Percentiles rank a stretch among this genome's conserved stretches.
These are phyloP conservation scores for Camelina sativa DNA, from an alignment of 345 rosid genomes.

Conservation along the genomic window DNA sequence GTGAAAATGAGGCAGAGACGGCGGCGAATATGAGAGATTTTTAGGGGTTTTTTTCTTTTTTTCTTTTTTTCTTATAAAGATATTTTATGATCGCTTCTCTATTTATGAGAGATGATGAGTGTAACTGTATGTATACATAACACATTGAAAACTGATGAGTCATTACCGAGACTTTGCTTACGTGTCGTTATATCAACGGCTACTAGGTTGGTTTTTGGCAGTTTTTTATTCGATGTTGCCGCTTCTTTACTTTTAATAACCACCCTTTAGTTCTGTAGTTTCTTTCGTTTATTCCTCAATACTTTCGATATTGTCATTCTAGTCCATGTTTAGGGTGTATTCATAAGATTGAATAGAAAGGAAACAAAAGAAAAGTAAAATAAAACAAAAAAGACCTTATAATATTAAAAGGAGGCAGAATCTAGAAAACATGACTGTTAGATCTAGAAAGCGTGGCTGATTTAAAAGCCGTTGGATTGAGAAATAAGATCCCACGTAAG, in stretches of 20 bases:
- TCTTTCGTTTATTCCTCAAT: not conserved
- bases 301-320: not conserved
- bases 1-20: constrained; percentile 18
- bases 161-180: constrained; percentile 31
- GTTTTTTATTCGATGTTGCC: constrained; percentile 44
- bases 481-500: constrained; percentile 19
- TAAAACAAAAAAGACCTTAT: not conserved
- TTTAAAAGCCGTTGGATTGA: constrained; percentile 9
- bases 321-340: not conserved
- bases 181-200: constrained; percentile 40
- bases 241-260: constrained; percentile 1
- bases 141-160: constrained; percentile 41
- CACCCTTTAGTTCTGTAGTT: not conserved
- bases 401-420: not conserved
- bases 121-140: not conserved
- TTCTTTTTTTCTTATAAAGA: not conserved
- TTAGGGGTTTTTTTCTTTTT: not conserved
- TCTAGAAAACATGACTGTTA: constrained; percentile 28
- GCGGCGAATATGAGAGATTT: constrained; percentile 17
- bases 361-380: not conserved
- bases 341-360: not conserved
- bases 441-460: constrained; percentile 23
- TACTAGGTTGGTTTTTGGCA: constrained; percentile 38
- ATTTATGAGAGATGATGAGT: constrained; percentile 14
- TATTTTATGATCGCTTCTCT: not conserved